Conservation (phyloP, 2,329 filamentous ascomycete species). For the Teratosphaeriaceae sp. region DNA sequence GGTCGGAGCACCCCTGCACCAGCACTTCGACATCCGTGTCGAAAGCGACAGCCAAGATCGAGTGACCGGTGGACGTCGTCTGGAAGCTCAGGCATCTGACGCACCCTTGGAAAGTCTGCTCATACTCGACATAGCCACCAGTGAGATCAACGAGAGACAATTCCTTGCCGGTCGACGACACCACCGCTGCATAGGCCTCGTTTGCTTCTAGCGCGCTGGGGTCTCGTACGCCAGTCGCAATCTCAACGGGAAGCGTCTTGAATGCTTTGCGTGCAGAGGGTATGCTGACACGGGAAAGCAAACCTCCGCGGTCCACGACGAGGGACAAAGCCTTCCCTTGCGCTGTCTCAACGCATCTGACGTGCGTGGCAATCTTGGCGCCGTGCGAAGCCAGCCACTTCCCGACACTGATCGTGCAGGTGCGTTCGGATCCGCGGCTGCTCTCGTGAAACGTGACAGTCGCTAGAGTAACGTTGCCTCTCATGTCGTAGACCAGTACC, state of each 20-base stretch:
- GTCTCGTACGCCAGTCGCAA: slow-evolving; percentile 14
- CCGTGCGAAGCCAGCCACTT: too few species aligned
- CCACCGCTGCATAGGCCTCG: slow-evolving; percentile 18
- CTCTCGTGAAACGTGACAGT: too few species aligned
- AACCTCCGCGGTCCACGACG: too few species aligned
- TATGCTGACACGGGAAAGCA: too few species aligned
- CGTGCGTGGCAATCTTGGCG: too few species aligned
- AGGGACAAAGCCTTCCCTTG: too few species aligned
- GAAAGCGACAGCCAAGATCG: slow-evolving; percentile 22
- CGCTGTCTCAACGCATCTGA: too few species aligned
- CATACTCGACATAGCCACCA: slow-evolving; percentile 26
- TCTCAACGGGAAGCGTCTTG: too few species aligned
- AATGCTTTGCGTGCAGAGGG: too few species aligned
- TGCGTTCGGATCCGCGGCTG: too few species aligned
- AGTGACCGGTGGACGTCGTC: slow-evolving; percentile 12
- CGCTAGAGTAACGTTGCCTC: too few species aligned
- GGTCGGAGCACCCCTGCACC: slow-evolving; percentile 21
- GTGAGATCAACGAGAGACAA: slow-evolving; percentile 22
- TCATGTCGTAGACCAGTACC: too few species aligned
- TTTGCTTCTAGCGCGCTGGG: slow-evolving; percentile 16
- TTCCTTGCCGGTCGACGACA: slow-evolving; percentile 12
- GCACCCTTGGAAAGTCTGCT: slow-evolving; percentile 8
- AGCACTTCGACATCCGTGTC: slow-evolving; percentile 19
- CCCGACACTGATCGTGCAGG: background rate
- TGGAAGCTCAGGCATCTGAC: slow-evolving; percentile 13